phyloP scores from a whole-genome alignment of 1,284 basidiomycete genomes.

The Malassezia vespertilionis region DNA sequence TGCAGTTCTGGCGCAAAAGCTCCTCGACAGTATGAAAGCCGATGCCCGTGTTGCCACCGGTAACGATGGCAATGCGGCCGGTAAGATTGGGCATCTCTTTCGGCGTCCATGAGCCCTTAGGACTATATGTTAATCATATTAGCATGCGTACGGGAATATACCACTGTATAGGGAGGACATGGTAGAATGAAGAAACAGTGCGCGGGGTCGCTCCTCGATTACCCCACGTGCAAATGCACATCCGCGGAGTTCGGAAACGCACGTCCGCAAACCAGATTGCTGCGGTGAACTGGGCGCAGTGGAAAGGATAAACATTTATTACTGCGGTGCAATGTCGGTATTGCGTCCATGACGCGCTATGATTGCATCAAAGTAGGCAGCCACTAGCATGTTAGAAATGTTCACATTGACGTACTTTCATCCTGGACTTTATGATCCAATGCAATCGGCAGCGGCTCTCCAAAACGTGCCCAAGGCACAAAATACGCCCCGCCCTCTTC shows the following conservation, averaged over 20 bases:
- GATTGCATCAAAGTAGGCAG: conserved; percentile 25
- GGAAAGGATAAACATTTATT: too few relatives aligned
- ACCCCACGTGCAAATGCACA: too few relatives aligned
- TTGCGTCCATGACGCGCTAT: conserved; percentile 13
- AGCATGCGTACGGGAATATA: conserved; percentile 1
- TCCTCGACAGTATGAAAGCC: conserved; percentile 29
- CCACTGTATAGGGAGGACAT: too few relatives aligned
- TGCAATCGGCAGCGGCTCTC: conserved; percentile 17
- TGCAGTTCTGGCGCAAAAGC: conserved; percentile 26
- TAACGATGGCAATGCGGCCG: conserved; percentile 26
- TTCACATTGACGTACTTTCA: background rate
- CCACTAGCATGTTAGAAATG: conserved; percentile 8
- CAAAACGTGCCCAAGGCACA: conserved; percentile 26
- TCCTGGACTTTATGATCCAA: conserved; percentile 4
- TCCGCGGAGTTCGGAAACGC: too few relatives aligned
- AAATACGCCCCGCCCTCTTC: conserved; percentile 22
- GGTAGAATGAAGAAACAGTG: too few relatives aligned
- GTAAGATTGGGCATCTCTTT: background rate
- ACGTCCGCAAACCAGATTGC: too few relatives aligned
- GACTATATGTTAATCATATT: background rate
- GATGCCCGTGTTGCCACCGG: conserved; percentile 36
- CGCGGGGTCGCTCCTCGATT: too few relatives aligned
- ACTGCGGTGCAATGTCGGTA: too few relatives aligned
- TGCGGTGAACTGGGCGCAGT: too few relatives aligned
- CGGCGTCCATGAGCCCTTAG: background rate